Base-by-base conservation (phyloP, 2,329 filamentous ascomycete species). In the Leptosphaerulina australis region DNA sequence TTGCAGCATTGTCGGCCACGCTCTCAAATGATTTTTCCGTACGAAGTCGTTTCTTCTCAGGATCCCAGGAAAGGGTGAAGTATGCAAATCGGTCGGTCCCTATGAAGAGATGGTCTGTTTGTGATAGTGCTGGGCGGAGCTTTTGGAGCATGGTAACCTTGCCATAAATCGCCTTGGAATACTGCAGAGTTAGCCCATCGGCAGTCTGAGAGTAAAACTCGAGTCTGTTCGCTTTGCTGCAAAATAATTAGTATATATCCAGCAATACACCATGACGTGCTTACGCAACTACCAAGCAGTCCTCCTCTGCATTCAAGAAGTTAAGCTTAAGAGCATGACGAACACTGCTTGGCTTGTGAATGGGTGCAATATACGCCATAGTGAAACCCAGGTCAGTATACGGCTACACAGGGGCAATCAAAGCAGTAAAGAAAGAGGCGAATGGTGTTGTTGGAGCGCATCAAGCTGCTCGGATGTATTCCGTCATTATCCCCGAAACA, bases 341-440 rank as follows among this genome's bases (percentile, higher is more conserved):
- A 58, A 97, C 86, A 77, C 91, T 96, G 72, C 90, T 97, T 18
- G 94, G 88, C 64, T 87, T 83, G 74, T 99, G 94, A 49, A 99
- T 94, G 29, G 94, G 92, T 55, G 91, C 91, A 66, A 99, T 80
- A 73, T 97, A 99, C 43, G 94, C 89, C 94, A 99, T 99, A 52
- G 29, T 68, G 56, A 26, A 26, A 24, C 9, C 20, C 7, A 22
- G 29, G 6, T 26, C 18, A 39, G 18, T 20, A 12, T 48, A 25
- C 44, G 40, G 33, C 44, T 48, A 14, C 21, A 21, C 20, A 8
- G 28, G 14, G 14, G 15, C 18, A n/a, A 22, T 39, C 35, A 28
- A 21, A 29, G 50, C 33, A 35, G 10, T 12, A 30, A 38, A 8
- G 17, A 20, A 17, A 44, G 44, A 47, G 33, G 37, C 28, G 26